Evolutionary conservation across 768 basidiomycete species (phyloP).

Genomic region (Lactarius tabidus): DNA sequence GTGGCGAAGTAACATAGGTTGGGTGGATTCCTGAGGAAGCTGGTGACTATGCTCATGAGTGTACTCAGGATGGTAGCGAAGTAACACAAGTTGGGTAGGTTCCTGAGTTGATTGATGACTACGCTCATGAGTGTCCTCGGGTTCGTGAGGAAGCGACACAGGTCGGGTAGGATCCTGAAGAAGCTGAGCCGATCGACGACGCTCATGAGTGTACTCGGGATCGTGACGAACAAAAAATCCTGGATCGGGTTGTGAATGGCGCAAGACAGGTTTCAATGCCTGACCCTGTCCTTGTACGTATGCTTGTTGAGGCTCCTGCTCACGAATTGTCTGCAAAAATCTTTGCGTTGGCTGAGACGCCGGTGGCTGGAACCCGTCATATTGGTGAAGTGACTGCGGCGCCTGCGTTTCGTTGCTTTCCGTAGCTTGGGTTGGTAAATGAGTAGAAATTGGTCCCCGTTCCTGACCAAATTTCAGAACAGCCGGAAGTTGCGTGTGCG

Average conservation of each 20-base stretch:
- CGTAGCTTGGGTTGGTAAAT: not conserved
- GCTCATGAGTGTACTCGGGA: constrained; percentile 28
- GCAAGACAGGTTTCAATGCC: constrained; percentile 27
- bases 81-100: constrained; percentile 47
- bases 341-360: constrained; percentile 7
- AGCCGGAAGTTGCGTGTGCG: not conserved
- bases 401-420: not conserved
- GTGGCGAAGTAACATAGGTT: too few species aligned
- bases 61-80: too few species aligned
- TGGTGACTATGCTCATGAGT: too few species aligned
- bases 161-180: constrained; percentile 40
- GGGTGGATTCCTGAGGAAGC: too few species aligned
- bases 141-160: constrained; percentile 39
- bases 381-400: not conserved
- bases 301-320: constrained; percentile 12
- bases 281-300: constrained; percentile 23
- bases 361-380: not conserved
- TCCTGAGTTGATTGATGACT: constrained; percentile 29
- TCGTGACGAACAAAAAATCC: constrained; percentile 22
- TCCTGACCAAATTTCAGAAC: not conserved
- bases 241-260: constrained; percentile 28
- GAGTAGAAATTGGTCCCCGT: not conserved
- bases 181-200: constrained; percentile 27
- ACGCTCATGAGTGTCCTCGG: constrained; percentile 28
- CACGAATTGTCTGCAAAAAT: not conserved